Evolutionary conservation across 768 basidiomycete species (phyloP), one percentile per base, ranked within the genome.

Genomic region (Naematelia aurantialba): DNA sequence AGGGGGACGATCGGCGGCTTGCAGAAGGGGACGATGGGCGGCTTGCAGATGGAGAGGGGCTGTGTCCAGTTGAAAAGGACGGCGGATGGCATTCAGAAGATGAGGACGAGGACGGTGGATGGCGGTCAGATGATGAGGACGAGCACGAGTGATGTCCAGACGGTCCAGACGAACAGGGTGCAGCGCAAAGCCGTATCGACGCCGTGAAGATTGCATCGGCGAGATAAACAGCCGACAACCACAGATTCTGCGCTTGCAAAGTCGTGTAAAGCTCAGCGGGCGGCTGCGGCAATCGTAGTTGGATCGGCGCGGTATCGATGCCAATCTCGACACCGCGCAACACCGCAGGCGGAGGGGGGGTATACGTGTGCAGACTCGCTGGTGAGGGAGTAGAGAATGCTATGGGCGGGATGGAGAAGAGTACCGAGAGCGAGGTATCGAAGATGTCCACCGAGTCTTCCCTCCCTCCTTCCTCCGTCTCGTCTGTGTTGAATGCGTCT

Each of bases 201-300:
- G 34, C 34, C 8, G 34, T 39, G 26, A 14, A 14, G 42, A 76
- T 61, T 8, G 67, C 58, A 29, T 76, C 75, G 12, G 75, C 63
- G 19, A 74, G 64, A 60, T 63, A 72, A 30, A 76, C 59, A 1
- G 65, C 55, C 0, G 72, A 60, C 3, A 74, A 63, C 75, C 75
- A 76, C 24, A 76, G 48, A 24, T 73, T 57, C 24, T 73, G 67
- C 1, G 72, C 67, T 59, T 76, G 75, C 0, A 76, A 61, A 0
- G 68, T 74, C 1, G 65, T 66, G 49, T 70, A 71, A 0, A 74
- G 62, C 11, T 60, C 59, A 1, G 73, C 59, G 3, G 73, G 71
- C 0, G 75, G 73, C 27, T 58, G 49, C 24, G 75, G 73, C 2
- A 76, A 58, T 22, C 25, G 54, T 3, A 76, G 48, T 17, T 54